Evolutionary conservation across 1,139 yeast species (phyloP), one percentile per base, ranked within the genome.

Genomic region (Arxiozyma heterogenica): DNA sequence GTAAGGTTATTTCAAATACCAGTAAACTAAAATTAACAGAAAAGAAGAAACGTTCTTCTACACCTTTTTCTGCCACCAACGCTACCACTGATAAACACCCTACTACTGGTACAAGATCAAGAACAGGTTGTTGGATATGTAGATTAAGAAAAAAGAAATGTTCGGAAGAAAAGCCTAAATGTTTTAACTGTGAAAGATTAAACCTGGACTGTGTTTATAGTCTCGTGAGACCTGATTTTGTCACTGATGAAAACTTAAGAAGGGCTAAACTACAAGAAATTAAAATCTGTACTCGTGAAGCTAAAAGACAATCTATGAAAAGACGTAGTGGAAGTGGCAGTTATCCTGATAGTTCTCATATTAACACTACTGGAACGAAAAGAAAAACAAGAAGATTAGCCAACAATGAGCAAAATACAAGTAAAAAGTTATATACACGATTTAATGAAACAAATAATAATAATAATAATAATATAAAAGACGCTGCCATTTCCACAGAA

Each of bases 71-170:
- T 20, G n/a, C 22, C 11, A 41, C 43, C 9, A 41, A 22, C 5
- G n/a, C 39, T 34, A 34, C 39, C 2, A 34, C 39, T 34, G n/a
- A 12, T 34, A 34, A 34, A 6, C 18, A 22, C 15, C 15, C 39
- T 9, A 23, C 25, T 12, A 39, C 64, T 34, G 69, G 64, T 6
- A 72, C 76, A 15, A 70, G 84, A 54, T 81, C 84, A 0, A 78
- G 78, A 58, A 73, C 71, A 43, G 88, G 88, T 0, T 83, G 88
- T 61, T 83, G 87, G 87, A 83, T 84, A 6, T 83, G 88, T 63
- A 66, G 88, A 56, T 69, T 82, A 25, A 75, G 89, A 50, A 82
- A 83, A 62, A 83, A 83, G 63, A 77, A 83, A 56, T 83, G 89
- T 60, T 75, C 84, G 0, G 86, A 82, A 62, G 82, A 81, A 58